phyloP scores from a whole-genome alignment of 164 flowering plant genomes.

The Piper longum region DNA sequence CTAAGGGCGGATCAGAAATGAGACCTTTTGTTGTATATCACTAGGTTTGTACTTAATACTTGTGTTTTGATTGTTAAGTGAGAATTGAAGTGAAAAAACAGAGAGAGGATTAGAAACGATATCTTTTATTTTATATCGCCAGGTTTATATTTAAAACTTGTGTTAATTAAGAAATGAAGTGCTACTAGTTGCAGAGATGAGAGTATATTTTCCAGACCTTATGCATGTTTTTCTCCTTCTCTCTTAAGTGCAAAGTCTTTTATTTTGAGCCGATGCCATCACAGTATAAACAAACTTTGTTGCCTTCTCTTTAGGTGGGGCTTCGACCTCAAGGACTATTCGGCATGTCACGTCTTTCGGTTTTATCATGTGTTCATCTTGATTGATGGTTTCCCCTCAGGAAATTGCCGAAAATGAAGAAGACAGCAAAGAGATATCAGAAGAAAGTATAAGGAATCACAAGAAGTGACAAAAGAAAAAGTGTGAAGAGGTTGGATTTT shows the following conservation, averaged over 20 bases:
- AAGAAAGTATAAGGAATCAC: conserved; percentile 10
- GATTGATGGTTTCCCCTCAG: conserved; percentile 9
- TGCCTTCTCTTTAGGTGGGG: conserved; percentile 23
- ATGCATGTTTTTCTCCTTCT: not conserved
- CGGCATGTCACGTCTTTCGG: conserved; percentile 47
- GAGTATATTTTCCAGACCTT: not conserved
- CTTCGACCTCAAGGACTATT: conserved; percentile 28
- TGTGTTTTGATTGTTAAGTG: not conserved
- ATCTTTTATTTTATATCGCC: no score
- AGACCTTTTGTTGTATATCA: no score
- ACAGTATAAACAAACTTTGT: not conserved
- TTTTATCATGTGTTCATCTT: not conserved
- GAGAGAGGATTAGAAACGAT: not conserved
- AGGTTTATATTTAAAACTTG: not conserved
- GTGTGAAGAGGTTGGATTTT: not conserved
- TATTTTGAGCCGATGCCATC: not conserved
- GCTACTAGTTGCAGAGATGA: not conserved
- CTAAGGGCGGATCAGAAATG: not conserved
- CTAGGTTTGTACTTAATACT: not conserved
- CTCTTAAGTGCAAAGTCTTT: not conserved
- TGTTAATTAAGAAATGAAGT: not conserved
- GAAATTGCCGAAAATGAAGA: conserved; percentile 12
- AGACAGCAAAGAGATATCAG: conserved; percentile 7
- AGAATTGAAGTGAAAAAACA: not conserved
- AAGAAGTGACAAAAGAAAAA: conserved; percentile 3